These are phyloP conservation scores for Binderoboletus segoi DNA, from an alignment of 1,284 basidiomycete genomes.

Conservation along the genomic window DNA sequence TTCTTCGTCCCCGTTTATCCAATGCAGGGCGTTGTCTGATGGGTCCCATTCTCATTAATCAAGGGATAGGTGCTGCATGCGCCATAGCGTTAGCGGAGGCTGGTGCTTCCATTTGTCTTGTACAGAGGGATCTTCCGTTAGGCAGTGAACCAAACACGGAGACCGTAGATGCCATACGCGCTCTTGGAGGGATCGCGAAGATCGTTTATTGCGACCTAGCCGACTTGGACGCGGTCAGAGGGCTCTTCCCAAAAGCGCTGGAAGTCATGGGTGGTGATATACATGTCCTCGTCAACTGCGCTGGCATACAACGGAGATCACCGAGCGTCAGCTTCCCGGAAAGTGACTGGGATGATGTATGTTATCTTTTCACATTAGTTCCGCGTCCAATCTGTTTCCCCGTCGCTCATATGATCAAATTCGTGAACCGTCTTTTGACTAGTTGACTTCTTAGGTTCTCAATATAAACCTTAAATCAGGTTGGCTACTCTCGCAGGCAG, in stretches of 20 bases:
- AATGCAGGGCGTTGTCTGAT: slow-evolving; percentile 12
- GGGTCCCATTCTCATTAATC: slow-evolving; percentile 20
- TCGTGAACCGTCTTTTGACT: slow-evolving; percentile 15
- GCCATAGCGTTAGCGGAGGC: slow-evolving; percentile 75
- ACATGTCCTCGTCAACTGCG: slow-evolving; percentile 92
- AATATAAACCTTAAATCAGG: slow-evolving; percentile 78
- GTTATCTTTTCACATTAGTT: slow-evolving; percentile 30
- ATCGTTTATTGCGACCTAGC: slow-evolving; percentile 79
- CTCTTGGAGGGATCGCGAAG: slow-evolving; percentile 44
- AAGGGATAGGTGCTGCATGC: slow-evolving; percentile 75
- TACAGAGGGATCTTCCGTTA: slow-evolving; percentile 55
- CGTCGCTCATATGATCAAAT: slow-evolving; percentile 15
- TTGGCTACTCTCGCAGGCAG: slow-evolving; percentile 77
- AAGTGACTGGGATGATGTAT: slow-evolving; percentile 87
- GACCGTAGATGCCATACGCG: slow-evolving; percentile 58
- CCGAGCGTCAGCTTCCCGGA: slow-evolving; percentile 84
- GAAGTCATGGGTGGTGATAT: slow-evolving; percentile 66
- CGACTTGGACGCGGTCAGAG: slow-evolving; percentile 66
- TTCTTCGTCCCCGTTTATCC: slow-evolving; percentile 20
- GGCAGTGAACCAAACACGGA: slow-evolving; percentile 50
- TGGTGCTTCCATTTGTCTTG: slow-evolving; percentile 82
- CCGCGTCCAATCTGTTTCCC: slow-evolving; percentile 6
- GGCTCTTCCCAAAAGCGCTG: slow-evolving; percentile 66
- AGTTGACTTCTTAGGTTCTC: slow-evolving; percentile 55
- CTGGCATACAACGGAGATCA: slow-evolving; percentile 88